Evolutionary conservation across 2,329 filamentous ascomycete genomes (phyloP), one percentile per base, ranked within the genome.

Genomic region (Colletotrichum magnum): DNA sequence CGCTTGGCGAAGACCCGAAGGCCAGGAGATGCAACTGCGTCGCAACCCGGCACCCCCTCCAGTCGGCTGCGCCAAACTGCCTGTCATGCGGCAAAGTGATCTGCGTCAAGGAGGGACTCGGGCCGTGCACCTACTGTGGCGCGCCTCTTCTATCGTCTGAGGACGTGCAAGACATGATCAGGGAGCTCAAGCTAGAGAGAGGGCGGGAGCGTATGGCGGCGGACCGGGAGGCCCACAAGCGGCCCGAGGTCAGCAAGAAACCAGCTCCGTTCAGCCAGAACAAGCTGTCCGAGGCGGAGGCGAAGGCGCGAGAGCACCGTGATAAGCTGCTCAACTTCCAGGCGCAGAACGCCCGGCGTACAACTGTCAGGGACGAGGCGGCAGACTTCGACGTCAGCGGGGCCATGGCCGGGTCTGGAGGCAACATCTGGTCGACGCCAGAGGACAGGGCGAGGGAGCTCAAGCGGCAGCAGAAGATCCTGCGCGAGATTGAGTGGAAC

Each of bases 1-100:
- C 90, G 0, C 81, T 94, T 26, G 81, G 85, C 47, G 83, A 82
- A 7, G 85, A 87, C 70, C 84, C 90, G 28, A 82, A 83, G 10
- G 86, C 89, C 58, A 88, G 92, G 6, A 90, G 90, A 64, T 99
- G 96, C 80, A 93, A 93, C 74, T 99, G 96, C 79, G 94, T 97
- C 76, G 96, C 93, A 0, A 90, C 93, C 0, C 89, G 93, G 2
- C 96, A 99, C 79, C 93, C 95, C 0, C 87, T 98, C 3, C 92
- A 98, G 52, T 89, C 89, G n/a, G 94, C 95, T 0, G 94, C 95
- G 0, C 96, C 96, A 0, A 99, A 98, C 78, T 99, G 96, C 77
- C 83, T 97, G 16, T 91, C 88, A 52, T 99, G 96, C 75, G 96
- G 96, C 68, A 98, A 98, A 79, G 94, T 99, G 13, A 92, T 98